A percentile compares a stretch with the other conserved stretches of the same genome.
phyloP scores from a whole-genome alignment of 228 moss, liverwort and hornwort genomes.

The Sphagnum fallax region DNA sequence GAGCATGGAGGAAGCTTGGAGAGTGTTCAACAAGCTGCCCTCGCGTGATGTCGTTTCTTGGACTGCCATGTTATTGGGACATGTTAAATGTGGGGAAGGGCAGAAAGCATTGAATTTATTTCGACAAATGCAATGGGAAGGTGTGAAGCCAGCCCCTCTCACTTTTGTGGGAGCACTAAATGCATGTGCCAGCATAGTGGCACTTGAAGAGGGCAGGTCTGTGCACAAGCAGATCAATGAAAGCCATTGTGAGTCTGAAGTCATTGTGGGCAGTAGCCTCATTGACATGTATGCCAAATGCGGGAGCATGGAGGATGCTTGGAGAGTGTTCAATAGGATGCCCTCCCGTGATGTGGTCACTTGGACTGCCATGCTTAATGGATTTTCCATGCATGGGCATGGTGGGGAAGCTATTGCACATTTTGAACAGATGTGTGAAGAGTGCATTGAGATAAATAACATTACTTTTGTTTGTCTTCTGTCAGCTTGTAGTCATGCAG shows the following conservation, averaged over 20 bases:
- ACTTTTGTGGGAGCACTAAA: conserved; percentile 1
- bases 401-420: conserved; percentile 2
- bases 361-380: conserved; percentile 10
- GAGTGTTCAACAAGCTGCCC: conserved; percentile 5
- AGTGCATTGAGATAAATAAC: conserved; percentile 1
- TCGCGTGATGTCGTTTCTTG: conserved; percentile 2
- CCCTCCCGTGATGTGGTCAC: background rate
- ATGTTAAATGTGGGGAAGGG: conserved; percentile 3
- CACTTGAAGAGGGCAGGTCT: conserved; percentile 2
- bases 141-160: background rate
- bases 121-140: conserved; percentile 2
- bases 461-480: conserved; percentile 4
- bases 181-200: conserved; percentile 6
- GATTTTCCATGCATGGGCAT: background rate
- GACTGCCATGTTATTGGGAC: conserved; percentile 4
- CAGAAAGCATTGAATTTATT: conserved; percentile 4
- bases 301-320: conserved; percentile 6
- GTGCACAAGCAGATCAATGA: background rate
- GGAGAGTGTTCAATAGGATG: conserved; percentile 2
- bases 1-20: background rate
- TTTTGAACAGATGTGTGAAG: conserved; percentile 6
- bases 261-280: conserved; percentile 4
- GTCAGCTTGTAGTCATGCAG: conserved; percentile 4
- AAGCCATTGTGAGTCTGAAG: background rate
- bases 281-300: conserved; percentile 11